Percentiles rank a stretch among this genome's conserved stretches.
Evolutionary conservation across 2,329 filamentous ascomycete genomes (phyloP).

Genomic region (Chrysoporthe austroafricana): DNA sequence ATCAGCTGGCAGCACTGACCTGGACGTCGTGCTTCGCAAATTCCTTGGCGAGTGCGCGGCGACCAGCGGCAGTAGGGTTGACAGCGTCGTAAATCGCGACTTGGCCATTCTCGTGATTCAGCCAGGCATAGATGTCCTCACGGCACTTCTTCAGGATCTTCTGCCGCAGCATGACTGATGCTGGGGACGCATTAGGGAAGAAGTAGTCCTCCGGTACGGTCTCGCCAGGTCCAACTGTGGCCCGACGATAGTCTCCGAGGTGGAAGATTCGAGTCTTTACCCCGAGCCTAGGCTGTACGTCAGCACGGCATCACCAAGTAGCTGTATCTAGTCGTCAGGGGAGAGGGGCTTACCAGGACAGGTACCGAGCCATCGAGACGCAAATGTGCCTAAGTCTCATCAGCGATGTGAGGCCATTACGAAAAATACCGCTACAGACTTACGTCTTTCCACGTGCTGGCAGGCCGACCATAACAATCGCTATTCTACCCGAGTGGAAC

Average conservation of each 20-base stretch:
- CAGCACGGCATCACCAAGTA: constrained; percentile 24
- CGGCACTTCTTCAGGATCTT: constrained; percentile 98
- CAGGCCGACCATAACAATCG: constrained; percentile 94
- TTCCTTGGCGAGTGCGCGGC: constrained; percentile 86
- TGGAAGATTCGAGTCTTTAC: constrained; percentile 99
- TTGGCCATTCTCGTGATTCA: constrained; percentile 96
- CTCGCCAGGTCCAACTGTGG: constrained; percentile 80
- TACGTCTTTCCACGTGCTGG: constrained; percentile 95
- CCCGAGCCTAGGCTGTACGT: constrained; percentile 66
- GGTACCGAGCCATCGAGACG: constrained; percentile 90
- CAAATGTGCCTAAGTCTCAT: constrained; percentile 74
- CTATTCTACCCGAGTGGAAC: constrained; percentile 96
- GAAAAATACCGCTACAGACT: constrained; percentile 40
- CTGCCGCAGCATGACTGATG: constrained; percentile 90
- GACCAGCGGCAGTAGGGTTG: constrained; percentile 82
- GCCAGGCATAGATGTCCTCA: constrained; percentile 94
- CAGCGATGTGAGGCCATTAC: constrained; percentile 23
- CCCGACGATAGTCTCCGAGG: constrained; percentile 92
- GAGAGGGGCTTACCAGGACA: constrained; percentile 69
- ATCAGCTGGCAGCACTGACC: constrained; percentile 47
- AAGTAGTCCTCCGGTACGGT: constrained; percentile 97
- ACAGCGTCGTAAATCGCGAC: constrained; percentile 99
- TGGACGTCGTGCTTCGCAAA: constrained; percentile 97
- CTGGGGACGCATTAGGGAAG: constrained; percentile 89
- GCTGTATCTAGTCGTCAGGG: background rate